A percentile compares a stretch with the other conserved stretches of the same genome.
Conservation (phyloP, 2,329 filamentous ascomycete genomes). For the Setomelanomma holmii region DNA sequence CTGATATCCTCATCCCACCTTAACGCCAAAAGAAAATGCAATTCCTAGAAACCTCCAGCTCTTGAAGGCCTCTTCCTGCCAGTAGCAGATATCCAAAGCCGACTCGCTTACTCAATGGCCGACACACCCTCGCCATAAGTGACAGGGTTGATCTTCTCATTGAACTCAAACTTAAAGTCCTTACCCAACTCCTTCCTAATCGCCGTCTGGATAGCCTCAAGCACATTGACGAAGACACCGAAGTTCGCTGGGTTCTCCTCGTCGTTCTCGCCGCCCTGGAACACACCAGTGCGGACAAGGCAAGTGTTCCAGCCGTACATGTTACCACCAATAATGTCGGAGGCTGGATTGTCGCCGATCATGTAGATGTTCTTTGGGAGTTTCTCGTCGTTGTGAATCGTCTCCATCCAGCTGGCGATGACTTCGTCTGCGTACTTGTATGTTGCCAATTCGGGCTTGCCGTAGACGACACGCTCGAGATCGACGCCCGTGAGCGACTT, state of each 20-base stretch:
- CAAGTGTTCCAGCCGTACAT: conserved; percentile 86
- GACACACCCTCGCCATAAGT: conserved; percentile 61
- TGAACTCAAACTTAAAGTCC: conserved; percentile 77
- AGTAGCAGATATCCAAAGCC: background rate
- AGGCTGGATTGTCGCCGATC: conserved; percentile 77
- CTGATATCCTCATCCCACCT: conserved; percentile 5
- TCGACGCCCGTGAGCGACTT: conserved; percentile 72
- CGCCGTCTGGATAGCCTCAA: conserved; percentile 73
- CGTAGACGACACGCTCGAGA: conserved; percentile 77
- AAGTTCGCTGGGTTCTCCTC: conserved; percentile 79
- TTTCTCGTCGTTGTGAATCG: conserved; percentile 74
- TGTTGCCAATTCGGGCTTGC: conserved; percentile 76
- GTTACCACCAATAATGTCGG: conserved; percentile 78
- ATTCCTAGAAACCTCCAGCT: background rate
- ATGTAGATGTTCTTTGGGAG: conserved; percentile 77
- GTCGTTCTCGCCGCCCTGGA: conserved; percentile 78
- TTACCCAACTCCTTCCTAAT: conserved; percentile 73
- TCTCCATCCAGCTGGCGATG: conserved; percentile 75
- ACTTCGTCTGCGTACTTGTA: conserved; percentile 82
- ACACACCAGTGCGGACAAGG: conserved; percentile 78
- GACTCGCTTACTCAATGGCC: conserved; percentile 59
- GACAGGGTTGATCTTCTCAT: conserved; percentile 74
- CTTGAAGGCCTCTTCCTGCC: background rate
- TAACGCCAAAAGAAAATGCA: conserved; percentile 3
- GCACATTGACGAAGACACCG: conserved; percentile 76